phyloP scores from a whole-genome alignment of 2,329 filamentous ascomycete species.

The Tolypocladium guangdongense region DNA sequence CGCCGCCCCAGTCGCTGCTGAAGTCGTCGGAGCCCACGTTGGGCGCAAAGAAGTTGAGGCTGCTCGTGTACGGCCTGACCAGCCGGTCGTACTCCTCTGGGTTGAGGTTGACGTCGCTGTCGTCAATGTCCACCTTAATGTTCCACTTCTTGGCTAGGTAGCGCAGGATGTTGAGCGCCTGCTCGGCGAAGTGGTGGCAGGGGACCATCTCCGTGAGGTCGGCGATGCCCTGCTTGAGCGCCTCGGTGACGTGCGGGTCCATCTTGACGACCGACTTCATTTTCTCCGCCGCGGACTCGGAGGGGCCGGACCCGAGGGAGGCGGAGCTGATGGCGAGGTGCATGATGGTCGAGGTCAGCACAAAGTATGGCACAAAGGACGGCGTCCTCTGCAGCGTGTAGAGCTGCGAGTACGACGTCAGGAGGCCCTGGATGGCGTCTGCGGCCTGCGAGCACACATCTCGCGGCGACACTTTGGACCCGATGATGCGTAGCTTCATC shows the following conservation, averaged over 20 bases:
- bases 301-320: conserved; percentile 4
- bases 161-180: conserved; percentile 47
- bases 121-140: conserved; percentile 36
- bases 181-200: conserved; percentile 49
- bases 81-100: conserved; percentile 27
- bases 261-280: conserved; percentile 22
- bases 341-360: conserved; percentile 51
- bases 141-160: conserved; percentile 49
- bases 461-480: conserved; percentile 50
- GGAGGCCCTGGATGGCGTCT: conserved; percentile 45
- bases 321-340: conserved; percentile 43
- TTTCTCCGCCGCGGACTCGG: conserved; percentile 7
- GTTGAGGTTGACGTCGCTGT: conserved; percentile 11
- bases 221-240: conserved; percentile 42
- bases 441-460: conserved; percentile 55
- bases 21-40: conserved; percentile 37
- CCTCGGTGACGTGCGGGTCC: conserved; percentile 29
- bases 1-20: conserved; percentile 32
- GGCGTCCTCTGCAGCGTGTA: conserved; percentile 49
- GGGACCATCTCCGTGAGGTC: conserved; percentile 51
- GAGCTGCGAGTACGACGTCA: conserved; percentile 45
- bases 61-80: conserved; percentile 36
- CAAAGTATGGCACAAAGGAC: conserved; percentile 51
- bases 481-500: conserved; percentile 52
- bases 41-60: conserved; percentile 47